Evolutionary conservation across 2,329 filamentous ascomycete genomes (phyloP).

Genomic region (Botrytis deweyae): DNA sequence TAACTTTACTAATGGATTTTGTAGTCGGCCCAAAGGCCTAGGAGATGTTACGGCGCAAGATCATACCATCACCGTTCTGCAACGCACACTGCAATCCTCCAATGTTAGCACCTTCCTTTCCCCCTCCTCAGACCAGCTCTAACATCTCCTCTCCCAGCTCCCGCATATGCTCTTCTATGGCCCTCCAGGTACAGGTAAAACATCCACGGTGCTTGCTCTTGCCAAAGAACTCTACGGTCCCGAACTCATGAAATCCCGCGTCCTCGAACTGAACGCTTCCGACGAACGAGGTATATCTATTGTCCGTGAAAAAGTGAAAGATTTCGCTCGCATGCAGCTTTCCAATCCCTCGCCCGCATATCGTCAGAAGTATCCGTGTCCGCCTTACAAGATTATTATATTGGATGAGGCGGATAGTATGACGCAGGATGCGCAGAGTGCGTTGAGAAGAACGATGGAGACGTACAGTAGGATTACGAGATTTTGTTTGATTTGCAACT

Average conservation of each 20-base stretch:
- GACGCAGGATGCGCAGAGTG: conserved; percentile 96
- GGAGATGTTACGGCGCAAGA: conserved; percentile 97
- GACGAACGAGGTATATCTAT: conserved; percentile 98
- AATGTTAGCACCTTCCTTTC: conserved; percentile 57
- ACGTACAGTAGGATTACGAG: conserved; percentile 94
- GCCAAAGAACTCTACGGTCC: conserved; percentile 97
- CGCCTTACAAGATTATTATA: conserved; percentile 98
- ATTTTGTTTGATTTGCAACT: conserved; percentile 98
- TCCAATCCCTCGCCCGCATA: conserved; percentile 69
- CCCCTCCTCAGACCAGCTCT: conserved; percentile 20
- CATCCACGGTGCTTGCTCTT: conserved; percentile 92
- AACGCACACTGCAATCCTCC: conserved; percentile 88
- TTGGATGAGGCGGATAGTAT: conserved; percentile 98
- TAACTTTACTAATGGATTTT: not conserved
- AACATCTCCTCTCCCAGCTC: conserved; percentile 53
- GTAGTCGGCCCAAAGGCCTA: conserved; percentile 81
- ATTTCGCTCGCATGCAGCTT: conserved; percentile 94
- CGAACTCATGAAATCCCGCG: conserved; percentile 85
- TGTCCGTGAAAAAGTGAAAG: conserved; percentile 95
- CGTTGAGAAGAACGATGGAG: conserved; percentile 94
- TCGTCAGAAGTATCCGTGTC: conserved; percentile 78
- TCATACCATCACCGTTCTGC: conserved; percentile 90
- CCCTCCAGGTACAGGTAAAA: conserved; percentile 96
- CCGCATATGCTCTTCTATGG: conserved; percentile 99
- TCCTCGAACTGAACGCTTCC: conserved; percentile 98